These are phyloP conservation scores for Hypoxylon crocopeplum DNA, from an alignment of 495 filamentous ascomycete genomes.

Conservation along the genomic window DNA sequence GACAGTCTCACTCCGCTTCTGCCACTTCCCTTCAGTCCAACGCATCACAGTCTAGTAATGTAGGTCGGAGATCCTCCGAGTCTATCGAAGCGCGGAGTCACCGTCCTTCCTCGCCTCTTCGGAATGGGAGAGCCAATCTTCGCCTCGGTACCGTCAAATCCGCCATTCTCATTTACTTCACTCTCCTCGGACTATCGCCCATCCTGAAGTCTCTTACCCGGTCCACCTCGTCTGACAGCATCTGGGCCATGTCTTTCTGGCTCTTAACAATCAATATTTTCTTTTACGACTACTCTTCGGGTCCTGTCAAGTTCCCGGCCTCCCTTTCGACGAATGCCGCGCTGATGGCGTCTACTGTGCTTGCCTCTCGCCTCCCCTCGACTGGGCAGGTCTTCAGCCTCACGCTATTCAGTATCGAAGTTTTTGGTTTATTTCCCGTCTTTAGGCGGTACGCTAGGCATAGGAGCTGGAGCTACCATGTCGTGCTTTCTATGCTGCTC, in stretches of 20 bases:
- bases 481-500: slow-evolving; percentile 77
- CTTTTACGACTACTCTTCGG: slow-evolving; percentile 91
- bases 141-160: slow-evolving; percentile 73
- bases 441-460: slow-evolving; percentile 87
- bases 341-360: slow-evolving; percentile 90
- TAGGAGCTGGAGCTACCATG: slow-evolving; percentile 82
- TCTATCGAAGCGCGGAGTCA: slow-evolving; percentile 29
- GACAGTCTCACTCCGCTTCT: slow-evolving; percentile 41
- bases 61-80: slow-evolving; percentile 31
- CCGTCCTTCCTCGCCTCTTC: slow-evolving; percentile 34
- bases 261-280: slow-evolving; percentile 94
- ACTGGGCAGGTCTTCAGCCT: slow-evolving; percentile 96
- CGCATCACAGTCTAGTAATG: slow-evolving; percentile 43
- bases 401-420: slow-evolving; percentile 94
- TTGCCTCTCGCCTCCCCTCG: slow-evolving; percentile 83
- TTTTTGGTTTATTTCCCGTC: slow-evolving; percentile 95
- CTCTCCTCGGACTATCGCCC: slow-evolving; percentile 86
- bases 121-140: slow-evolving; percentile 43
- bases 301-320: slow-evolving; percentile 70
- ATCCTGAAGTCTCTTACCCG: slow-evolving; percentile 93
- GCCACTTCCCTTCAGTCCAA: slow-evolving; percentile 47
- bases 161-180: slow-evolving; percentile 89
- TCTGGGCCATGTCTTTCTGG: slow-evolving; percentile 96
- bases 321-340: slow-evolving; percentile 93
- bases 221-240: slow-evolving; percentile 87